Evolutionary conservation across 2,329 filamentous ascomycete genomes (phyloP).

Genomic region (Trichoderma koningii): DNA sequence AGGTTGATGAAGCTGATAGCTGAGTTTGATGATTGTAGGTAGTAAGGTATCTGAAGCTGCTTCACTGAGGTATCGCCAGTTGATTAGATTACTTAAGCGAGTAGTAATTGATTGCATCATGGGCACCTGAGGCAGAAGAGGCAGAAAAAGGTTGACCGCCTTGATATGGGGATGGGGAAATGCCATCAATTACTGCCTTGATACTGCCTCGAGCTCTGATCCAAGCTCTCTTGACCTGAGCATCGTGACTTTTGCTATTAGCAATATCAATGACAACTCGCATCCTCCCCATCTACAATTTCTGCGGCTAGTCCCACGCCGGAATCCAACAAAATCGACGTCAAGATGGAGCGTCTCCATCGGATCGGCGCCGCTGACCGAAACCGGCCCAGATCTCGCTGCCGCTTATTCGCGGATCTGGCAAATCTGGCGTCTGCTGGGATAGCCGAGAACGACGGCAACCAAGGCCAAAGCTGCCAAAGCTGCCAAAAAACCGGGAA

Average conservation of each 20-base stretch:
- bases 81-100: too few species aligned
- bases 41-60: too few species aligned
- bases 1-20: not conserved
- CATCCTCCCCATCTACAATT: not conserved
- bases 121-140: too few species aligned
- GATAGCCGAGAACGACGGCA: not conserved
- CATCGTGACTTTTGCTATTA: not conserved
- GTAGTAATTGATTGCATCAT: too few species aligned
- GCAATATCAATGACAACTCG: not conserved
- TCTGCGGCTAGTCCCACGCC: not conserved
- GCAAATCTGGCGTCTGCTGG: too few species aligned
- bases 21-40: too few species aligned
- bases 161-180: too few species aligned
- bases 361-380: not conserved
- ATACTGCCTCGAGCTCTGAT: too few species aligned
- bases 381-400: constrained; percentile 6
- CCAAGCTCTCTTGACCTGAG: too few species aligned
- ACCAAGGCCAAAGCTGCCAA: not conserved
- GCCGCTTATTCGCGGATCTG: constrained; percentile 12
- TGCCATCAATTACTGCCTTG: too few species aligned
- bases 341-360: not conserved
- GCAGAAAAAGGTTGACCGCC: too few species aligned
- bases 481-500: not conserved
- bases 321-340: not conserved
- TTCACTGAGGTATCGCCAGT: too few species aligned